A percentile compares a stretch with the other conserved stretches of the same genome.
These are phyloP conservation scores for Handroanthus guayacan DNA, from an alignment of 257 asterid species.

Conservation along the genomic window DNA sequence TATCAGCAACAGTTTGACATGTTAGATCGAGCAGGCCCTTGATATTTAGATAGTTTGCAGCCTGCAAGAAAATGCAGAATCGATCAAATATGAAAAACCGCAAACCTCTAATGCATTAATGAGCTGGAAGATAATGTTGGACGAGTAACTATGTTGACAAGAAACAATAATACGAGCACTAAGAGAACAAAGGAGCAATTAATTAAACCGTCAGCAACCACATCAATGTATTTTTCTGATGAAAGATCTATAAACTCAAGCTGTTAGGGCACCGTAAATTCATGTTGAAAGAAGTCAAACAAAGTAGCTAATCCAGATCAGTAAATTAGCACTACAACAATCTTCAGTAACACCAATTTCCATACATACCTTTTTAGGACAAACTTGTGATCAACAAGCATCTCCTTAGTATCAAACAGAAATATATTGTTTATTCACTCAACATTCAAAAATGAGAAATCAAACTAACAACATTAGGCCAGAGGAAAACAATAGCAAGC, in stretches of 20 bases:
- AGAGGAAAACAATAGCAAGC: not conserved
- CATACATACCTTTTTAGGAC: not conserved
- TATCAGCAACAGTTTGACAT: conserved; percentile 67
- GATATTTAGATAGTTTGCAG: conserved; percentile 68
- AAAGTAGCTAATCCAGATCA: not conserved
- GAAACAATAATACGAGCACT: not conserved
- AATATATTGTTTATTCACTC: not conserved
- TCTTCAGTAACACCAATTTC: not conserved
- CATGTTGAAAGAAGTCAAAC: not conserved
- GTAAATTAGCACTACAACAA: not conserved
- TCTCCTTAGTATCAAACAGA: not conserved
- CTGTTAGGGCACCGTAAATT: not conserved
- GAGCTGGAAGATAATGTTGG: not conserved
- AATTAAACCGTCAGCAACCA: not conserved
- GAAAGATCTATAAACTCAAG: not conserved
- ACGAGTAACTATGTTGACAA: too few relatives aligned
- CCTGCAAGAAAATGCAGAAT: conserved; percentile 39
- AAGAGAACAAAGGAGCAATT: not conserved
- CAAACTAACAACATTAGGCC: not conserved
- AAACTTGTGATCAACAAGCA: not conserved
- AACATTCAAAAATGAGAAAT: not conserved
- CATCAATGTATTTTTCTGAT: not conserved
- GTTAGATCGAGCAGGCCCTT: conserved; percentile 66
- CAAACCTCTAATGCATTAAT: not conserved
- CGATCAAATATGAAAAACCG: not conserved